Conservation (phyloP, 2,329 filamentous ascomycete species). For the Cephalotrichum gorgonifer region DNA sequence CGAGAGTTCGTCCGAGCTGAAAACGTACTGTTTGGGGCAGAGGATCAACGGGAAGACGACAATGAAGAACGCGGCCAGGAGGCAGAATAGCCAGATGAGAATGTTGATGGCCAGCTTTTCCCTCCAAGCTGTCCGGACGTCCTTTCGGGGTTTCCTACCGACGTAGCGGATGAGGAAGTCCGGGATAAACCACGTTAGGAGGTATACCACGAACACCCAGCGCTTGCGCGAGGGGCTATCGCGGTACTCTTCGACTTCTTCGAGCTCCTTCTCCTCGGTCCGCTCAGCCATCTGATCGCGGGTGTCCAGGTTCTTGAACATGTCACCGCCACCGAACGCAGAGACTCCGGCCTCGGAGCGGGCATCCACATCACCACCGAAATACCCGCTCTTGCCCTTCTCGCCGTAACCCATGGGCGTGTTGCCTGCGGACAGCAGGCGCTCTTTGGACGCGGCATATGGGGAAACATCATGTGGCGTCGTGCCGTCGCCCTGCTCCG, state of each 20-base stretch:
- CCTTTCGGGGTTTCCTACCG: slow-evolving; percentile 83
- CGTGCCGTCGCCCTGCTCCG: slow-evolving; percentile 53
- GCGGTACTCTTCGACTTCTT: slow-evolving; percentile 78
- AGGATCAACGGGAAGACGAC: slow-evolving; percentile 78
- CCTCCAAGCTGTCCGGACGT: slow-evolving; percentile 86
- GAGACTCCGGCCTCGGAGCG: slow-evolving; percentile 88
- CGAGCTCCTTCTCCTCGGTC: slow-evolving; percentile 79
- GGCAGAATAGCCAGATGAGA: slow-evolving; percentile 85
- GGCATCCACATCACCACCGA: slow-evolving; percentile 67
- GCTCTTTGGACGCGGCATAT: slow-evolving; percentile 55
- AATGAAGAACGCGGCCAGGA: slow-evolving; percentile 75
- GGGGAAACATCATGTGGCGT: slow-evolving; percentile 43
- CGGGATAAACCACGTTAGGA: slow-evolving; percentile 79
- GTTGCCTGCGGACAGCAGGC: slow-evolving; percentile 38
- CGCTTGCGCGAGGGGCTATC: slow-evolving; percentile 75
- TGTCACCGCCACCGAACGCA: slow-evolving; percentile 85
- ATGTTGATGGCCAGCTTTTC: slow-evolving; percentile 98
- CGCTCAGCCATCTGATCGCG: slow-evolving; percentile 92
- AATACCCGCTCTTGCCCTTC: slow-evolving; percentile 69
- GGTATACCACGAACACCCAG: slow-evolving; percentile 77
- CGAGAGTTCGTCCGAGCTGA: slow-evolving; percentile 65
- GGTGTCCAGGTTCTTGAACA: slow-evolving; percentile 96
- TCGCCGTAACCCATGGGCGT: slow-evolving; percentile 57
- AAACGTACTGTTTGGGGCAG: slow-evolving; percentile 87
- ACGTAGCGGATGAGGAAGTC: slow-evolving; percentile 69